Base-by-base conservation (phyloP, 805 yeast species). In the Candida cerambycidarum region DNA sequence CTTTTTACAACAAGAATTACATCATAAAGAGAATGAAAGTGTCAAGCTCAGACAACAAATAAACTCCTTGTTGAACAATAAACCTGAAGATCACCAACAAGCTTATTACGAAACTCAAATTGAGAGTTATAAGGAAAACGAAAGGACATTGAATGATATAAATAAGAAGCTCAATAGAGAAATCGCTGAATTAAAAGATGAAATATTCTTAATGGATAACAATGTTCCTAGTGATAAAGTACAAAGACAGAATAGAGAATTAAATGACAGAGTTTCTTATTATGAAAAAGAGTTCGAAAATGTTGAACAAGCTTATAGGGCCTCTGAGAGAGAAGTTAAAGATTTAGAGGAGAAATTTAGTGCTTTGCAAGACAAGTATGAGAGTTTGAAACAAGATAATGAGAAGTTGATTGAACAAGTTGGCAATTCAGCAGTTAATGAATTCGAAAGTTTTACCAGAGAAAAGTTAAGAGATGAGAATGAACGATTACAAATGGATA, bases 281-380 rank as follows among this genome's bases (percentile, higher is more conserved):
- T 63, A 59, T 42, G 68, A 63, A 32, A 47, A 46, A 21, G 66
- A 63, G 40, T 61, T 61, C 35, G 60, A 52, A 5, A 44, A 42
- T 1, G 43, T 55, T 7, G 61, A 61, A 32, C 55, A 54, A 5
- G 59, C 61, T 1, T 46, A 57, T 31, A 55, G 58, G 15, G 43
- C 44, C 19, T 47, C 61, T 1, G 60, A 58, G 15, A 39, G 56
- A 1, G 65, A 65, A 32, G 44, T 58, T 11, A 56, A 57, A 13
- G 34, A 52, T 1, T 42, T 65, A 19, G 50, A 51, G 41, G 43
- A 43, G 3, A 48, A 54, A 23, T 29, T 54, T 3, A 34, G 43
- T 2, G 48, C 50, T 15, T 42, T 50, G 9, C 63, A 63, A 13
- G 43, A 46, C 7, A 46, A 51, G 15, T 49, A 57, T 8, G 46